Evolutionary conservation across 176 grass and related monocot species (phyloP).

Genomic region (Pontederia paniculata): DNA sequence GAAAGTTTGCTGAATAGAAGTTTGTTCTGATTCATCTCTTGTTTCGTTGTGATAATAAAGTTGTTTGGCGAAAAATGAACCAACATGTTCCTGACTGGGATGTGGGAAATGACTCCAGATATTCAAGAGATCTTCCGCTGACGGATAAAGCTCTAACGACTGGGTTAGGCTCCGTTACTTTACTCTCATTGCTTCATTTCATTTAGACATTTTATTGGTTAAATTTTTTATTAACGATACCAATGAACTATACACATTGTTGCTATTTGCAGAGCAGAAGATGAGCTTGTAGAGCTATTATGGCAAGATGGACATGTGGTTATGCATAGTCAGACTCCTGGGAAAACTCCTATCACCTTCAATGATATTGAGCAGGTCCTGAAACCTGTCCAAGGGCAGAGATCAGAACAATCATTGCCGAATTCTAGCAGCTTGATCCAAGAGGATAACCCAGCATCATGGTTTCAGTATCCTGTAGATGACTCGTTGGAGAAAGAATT

Average conservation of each 20-base stretch:
- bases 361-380: background rate
- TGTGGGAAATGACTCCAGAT: conserved; percentile 23
- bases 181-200: background rate
- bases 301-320: conserved; percentile 70
- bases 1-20: too few relatives aligned
- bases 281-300: conserved; percentile 65
- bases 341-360: background rate
- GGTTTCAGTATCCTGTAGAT: conserved; percentile 34
- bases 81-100: conserved; percentile 26
- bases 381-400: conserved; percentile 5
- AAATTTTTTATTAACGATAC: background rate
- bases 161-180: conserved; percentile 17
- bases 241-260: background rate
- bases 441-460: conserved; percentile 24
- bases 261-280: conserved; percentile 28
- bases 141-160: conserved; percentile 23
- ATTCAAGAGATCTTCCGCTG: conserved; percentile 18
- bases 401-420: background rate
- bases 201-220: background rate
- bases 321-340: conserved; percentile 42
- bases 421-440: conserved; percentile 31
- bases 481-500: conserved; percentile 53
- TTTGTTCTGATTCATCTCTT: conserved; percentile 1
- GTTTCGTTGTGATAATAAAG: background rate
- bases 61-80: conserved; percentile 5